Percentiles rank a stretch among this genome's conserved stretches.
Conservation (phyloP, 2,329 filamentous ascomycete genomes). For the Dendryphion nanum region DNA sequence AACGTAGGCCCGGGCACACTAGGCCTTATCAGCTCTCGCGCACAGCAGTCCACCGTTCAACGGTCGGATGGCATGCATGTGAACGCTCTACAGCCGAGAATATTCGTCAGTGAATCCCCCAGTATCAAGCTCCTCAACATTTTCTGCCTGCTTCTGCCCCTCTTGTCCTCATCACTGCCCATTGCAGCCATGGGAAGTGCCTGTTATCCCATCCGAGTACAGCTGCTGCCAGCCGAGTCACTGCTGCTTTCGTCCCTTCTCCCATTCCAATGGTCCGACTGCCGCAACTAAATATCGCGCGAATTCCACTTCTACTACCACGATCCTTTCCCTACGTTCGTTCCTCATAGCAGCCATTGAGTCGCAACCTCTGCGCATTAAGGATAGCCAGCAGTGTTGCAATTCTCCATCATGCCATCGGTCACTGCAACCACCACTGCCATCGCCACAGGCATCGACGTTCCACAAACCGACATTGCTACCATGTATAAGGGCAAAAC, state of each 20-base stretch:
- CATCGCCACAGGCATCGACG: slow-evolving; percentile 8
- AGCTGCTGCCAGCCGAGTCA: slow-evolving; percentile 16
- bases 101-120: too few relatives aligned
- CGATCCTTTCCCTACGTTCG: neutral
- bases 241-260: slow-evolving; percentile 14
- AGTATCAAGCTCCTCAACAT: slow-evolving; percentile 4
- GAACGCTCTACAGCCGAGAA: too few relatives aligned
- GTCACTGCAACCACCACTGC: too few relatives aligned
- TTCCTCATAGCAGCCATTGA: neutral
- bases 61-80: too few relatives aligned
- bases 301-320: slow-evolving; percentile 8
- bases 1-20: too few relatives aligned
- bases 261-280: slow-evolving; percentile 5
- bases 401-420: slow-evolving; percentile 27
- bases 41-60: too few relatives aligned
- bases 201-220: slow-evolving; percentile 8
- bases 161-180: slow-evolving; percentile 6
- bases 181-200: too few relatives aligned
- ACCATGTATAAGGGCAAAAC: neutral
- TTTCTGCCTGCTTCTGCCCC: neutral
- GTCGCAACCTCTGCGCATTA: neutral
- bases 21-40: too few relatives aligned
- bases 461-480: neutral
- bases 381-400: too few relatives aligned
- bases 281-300: slow-evolving; percentile 9